phyloP scores from a whole-genome alignment of 2,329 filamentous ascomycete species.

The Madurella fahalii region DNA sequence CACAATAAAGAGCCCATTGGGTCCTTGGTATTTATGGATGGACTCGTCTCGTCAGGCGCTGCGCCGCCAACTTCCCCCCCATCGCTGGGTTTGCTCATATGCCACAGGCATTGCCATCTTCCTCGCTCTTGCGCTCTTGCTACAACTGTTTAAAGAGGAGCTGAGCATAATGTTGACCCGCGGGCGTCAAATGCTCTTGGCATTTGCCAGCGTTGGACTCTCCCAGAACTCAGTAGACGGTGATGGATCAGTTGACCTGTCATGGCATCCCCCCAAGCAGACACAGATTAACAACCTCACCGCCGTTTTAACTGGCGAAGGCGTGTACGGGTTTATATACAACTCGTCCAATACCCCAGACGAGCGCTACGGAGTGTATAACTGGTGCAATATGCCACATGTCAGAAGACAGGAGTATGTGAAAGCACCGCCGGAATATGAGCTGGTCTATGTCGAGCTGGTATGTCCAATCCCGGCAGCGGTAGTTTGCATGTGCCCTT shows the following conservation, averaged over 20 bases:
- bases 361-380: slow-evolving; percentile 60
- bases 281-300: slow-evolving; percentile 13
- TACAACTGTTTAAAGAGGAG: background rate
- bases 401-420: slow-evolving; percentile 64
- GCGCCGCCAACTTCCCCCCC: background rate
- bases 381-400: slow-evolving; percentile 88
- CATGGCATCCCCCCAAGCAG: slow-evolving; percentile 6
- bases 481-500: background rate
- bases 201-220: background rate
- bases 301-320: slow-evolving; percentile 38
- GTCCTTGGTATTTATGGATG: background rate
- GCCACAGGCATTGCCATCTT: background rate
- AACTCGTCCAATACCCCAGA: slow-evolving; percentile 59
- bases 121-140: background rate
- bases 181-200: background rate
- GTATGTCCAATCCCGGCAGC: slow-evolving; percentile 39
- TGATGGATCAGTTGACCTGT: background rate
- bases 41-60: background rate
- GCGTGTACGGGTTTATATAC: slow-evolving; percentile 71
- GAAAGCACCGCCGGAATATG: slow-evolving; percentile 49
- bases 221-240: background rate
- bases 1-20: background rate
- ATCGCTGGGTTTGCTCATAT: background rate
- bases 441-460: slow-evolving; percentile 71
- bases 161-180: background rate